Conservation (phyloP, 1,284 basidiomycete species). For the Moesziomyces parantarcticus region DNA sequence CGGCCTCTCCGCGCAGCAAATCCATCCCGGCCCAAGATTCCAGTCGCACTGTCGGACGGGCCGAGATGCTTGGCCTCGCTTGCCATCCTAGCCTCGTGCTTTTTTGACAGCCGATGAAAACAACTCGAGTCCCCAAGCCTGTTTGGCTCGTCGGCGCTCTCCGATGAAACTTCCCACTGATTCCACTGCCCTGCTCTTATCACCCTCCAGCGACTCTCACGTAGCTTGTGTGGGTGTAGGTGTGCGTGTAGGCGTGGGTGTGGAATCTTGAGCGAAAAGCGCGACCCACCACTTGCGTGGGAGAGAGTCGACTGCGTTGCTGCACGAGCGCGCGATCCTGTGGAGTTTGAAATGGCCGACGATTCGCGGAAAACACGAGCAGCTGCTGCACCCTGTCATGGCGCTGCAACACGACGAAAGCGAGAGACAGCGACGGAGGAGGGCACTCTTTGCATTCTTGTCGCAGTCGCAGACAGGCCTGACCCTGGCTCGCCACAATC, state of each 20-base stretch:
- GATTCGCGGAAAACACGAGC: not conserved
- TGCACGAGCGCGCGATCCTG: slow-evolving; percentile 4
- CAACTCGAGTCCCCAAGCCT: too few species aligned
- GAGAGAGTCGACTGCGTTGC: not conserved
- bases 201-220: too few species aligned
- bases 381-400: too few species aligned
- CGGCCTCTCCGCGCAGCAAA: too few species aligned
- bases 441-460: not conserved
- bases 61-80: not conserved
- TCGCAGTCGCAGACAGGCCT: not conserved
- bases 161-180: too few species aligned
- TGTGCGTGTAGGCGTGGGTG: too few species aligned
- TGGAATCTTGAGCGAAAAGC: not conserved
- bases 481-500: too few species aligned
- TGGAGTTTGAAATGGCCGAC: slow-evolving; percentile 5
- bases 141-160: too few species aligned
- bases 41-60: not conserved
- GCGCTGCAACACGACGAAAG: too few species aligned
- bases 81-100: not conserved
- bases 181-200: too few species aligned
- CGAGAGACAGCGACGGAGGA: not conserved
- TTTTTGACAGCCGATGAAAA: not conserved
- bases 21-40: not conserved
- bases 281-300: not conserved
- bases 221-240: too few species aligned